phyloP scores from a whole-genome alignment of 176 grass and related monocot genomes.

The Oryza meyeriana region DNA sequence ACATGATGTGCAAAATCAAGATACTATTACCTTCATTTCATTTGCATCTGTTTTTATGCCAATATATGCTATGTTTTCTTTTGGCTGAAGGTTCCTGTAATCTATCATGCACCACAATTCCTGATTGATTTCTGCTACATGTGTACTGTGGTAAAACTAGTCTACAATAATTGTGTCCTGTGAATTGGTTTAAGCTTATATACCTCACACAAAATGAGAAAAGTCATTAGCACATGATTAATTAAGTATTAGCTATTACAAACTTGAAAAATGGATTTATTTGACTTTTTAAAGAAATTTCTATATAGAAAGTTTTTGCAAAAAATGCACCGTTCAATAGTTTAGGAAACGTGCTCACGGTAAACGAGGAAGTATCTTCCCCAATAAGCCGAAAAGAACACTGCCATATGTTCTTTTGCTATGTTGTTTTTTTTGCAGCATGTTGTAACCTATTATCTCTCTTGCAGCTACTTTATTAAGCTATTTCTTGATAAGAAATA shows the following conservation, averaged over 20 bases:
- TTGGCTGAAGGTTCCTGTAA: background rate
- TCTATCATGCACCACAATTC: background rate
- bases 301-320: no score
- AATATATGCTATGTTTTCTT: background rate
- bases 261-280: no score
- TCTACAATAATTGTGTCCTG: background rate
- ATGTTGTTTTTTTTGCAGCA: background rate
- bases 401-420: background rate
- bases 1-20: background rate
- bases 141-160: background rate
- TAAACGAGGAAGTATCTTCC: no score
- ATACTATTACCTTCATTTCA: background rate
- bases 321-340: no score
- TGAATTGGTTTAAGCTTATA: no score
- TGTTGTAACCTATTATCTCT: background rate
- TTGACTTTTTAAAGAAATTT: no score
- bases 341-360: no score
- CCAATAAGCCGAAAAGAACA: no score
- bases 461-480: conserved; percentile 96
- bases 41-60: background rate
- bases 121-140: background rate
- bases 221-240: no score
- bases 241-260: no score
- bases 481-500: conserved; percentile 98
- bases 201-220: no score